Evolutionary conservation across 1,139 yeast species (phyloP), one percentile per base, ranked within the genome.

Genomic region (Meyerozyma athensensis): DNA sequence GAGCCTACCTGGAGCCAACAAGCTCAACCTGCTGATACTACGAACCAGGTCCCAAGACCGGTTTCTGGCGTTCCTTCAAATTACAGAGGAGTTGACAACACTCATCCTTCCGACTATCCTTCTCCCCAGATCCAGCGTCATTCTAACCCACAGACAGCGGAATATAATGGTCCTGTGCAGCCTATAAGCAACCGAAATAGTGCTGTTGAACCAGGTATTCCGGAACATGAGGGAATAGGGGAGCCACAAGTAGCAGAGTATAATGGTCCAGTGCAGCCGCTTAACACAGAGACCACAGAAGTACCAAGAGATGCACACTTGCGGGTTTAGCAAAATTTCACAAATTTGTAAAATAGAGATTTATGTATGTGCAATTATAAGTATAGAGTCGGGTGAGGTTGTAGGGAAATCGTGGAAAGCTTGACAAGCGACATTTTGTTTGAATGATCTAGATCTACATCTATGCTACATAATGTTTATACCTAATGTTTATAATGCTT

Each of bases 111-210:
- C 28, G 28, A 17, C 8, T 24, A 24, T 24, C 32, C 32, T 4
- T 28, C 32, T 6, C 32, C 32, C n/a, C 20, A 28, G 12, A 28
- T 28, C 20, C 32, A 28, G 20, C 28, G 28, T 9, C 14, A 24
- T 12, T 24, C 28, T 7, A 24, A 24, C 28, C 28, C 28, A 2
- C 28, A 24, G 14, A 24, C 28, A 8, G 28, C 14, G 7, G 17
- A 14, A 2, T 24, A 24, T 24, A 5, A 12, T 4, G 28, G 28
- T 3, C 28, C 28, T 4, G 28, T 24, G 17, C 28, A 24, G 6
- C 28, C 28, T 6, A 6, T 19, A 9, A 24, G 28, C 28, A 24
- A 24, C 28, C 28, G 17, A 14, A 24, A 12, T 9, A 24, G 28
- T 8, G 28, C 14, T 12, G 17, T 13, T 12, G 28, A 24, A 4